Conservation (phyloP, 768 basidiomycete genomes). For the Tricholoma furcatifolium region DNA sequence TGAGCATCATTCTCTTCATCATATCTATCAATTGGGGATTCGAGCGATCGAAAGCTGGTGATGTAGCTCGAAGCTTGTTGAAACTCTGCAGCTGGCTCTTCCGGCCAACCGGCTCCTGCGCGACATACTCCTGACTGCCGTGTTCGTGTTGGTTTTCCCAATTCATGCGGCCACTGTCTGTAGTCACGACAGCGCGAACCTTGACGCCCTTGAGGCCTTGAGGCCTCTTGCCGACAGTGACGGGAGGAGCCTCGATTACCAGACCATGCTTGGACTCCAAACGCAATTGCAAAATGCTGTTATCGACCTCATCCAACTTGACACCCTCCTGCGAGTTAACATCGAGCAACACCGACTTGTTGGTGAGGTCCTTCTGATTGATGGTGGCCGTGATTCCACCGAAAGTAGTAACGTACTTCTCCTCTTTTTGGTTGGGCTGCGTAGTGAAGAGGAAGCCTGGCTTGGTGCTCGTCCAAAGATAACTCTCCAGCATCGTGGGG, state of each 20-base stretch:
- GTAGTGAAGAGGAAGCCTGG: constrained; percentile 62
- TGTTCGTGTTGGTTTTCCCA: constrained; percentile 44
- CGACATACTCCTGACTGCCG: constrained; percentile 48
- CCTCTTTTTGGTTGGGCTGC: constrained; percentile 18
- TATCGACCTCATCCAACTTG: constrained; percentile 13
- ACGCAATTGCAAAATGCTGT: constrained; percentile 29
- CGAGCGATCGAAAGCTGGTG: too few relatives aligned
- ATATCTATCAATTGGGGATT: too few relatives aligned
- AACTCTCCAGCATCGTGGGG: constrained; percentile 51
- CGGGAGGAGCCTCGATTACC: constrained; percentile 35
- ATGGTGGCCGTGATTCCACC: constrained; percentile 41
- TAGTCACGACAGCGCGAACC: constrained; percentile 28
- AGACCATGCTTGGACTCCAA: constrained; percentile 16
- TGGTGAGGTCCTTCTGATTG: constrained; percentile 1
- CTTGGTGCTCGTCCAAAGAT: constrained; percentile 47
- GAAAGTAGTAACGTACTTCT: constrained; percentile 35
- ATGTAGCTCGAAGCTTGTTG: neutral
- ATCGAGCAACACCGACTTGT: constrained; percentile 25
- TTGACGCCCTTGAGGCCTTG: constrained; percentile 36
- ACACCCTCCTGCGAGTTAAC: constrained; percentile 28
- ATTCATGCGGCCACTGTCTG: constrained; percentile 19
- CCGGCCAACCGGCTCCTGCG: constrained; percentile 6
- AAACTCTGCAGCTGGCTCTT: neutral
- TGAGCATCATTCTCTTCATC: too few relatives aligned
- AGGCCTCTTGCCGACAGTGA: constrained; percentile 40